Evolutionary conservation across 306 rosid species (phyloP).

Genomic region (Arachis stenosperma): DNA sequence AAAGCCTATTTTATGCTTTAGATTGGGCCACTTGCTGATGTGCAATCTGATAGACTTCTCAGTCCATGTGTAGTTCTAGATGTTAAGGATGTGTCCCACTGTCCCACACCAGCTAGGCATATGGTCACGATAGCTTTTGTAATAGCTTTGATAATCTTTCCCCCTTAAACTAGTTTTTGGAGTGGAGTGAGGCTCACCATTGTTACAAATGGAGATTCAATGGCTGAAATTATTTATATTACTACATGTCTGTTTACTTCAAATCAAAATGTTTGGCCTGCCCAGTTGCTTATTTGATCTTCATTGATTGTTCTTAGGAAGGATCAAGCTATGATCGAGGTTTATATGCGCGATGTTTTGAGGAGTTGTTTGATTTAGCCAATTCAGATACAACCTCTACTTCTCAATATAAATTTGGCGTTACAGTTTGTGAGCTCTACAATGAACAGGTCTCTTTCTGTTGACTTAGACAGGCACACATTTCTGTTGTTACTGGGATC

Average conservation of each 20-base stretch:
- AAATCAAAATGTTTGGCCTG: constrained; percentile 34
- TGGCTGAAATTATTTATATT: constrained; percentile 14
- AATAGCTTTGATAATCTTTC: no score
- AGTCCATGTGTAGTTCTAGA: no score
- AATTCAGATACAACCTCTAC: constrained; percentile 83
- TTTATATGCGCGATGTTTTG: constrained; percentile 88
- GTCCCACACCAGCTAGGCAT: no score
- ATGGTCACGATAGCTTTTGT: no score
- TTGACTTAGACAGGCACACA: constrained; percentile 20
- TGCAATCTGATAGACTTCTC: no score
- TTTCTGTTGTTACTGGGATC: constrained; percentile 30
- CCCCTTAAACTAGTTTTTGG: no score
- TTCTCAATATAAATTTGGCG: constrained; percentile 75
- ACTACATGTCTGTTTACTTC: constrained; percentile 6
- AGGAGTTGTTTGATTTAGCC: constrained; percentile 91
- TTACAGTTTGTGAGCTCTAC: constrained; percentile 81
- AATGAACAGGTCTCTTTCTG: constrained; percentile 83
- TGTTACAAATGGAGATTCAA: background rate
- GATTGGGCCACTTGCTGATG: no score
- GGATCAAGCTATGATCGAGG: constrained; percentile 95
- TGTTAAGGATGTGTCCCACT: no score
- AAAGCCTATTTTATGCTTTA: no score
- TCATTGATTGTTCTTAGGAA: constrained; percentile 64
- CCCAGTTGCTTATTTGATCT: constrained; percentile 34
- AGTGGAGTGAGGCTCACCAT: no score